phyloP scores from a whole-genome alignment of 2,329 filamentous ascomycete species.

The Didymella exigua region DNA sequence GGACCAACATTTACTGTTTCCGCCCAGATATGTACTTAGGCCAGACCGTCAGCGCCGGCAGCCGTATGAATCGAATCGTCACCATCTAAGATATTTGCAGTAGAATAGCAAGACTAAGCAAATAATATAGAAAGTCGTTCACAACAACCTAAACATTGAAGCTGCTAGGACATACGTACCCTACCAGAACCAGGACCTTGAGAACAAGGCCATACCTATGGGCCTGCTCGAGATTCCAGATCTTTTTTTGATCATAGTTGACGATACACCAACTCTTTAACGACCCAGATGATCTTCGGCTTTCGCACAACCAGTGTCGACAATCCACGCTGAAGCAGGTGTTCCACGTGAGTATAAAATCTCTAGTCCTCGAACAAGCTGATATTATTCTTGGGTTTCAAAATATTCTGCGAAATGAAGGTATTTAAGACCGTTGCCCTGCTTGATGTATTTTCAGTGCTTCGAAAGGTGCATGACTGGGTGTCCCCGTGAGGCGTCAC shows the following conservation, averaged over 20 bases:
- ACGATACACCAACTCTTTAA: constrained; percentile 57
- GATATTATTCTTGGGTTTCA: constrained; percentile 40
- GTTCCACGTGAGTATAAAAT: constrained; percentile 13
- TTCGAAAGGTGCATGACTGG: constrained; percentile 48
- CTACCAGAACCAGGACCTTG: constrained; percentile 61
- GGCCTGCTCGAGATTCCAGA: constrained; percentile 55
- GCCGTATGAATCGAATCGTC: too few relatives aligned
- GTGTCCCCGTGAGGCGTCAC: constrained; percentile 44
- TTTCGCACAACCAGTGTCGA: constrained; percentile 36
- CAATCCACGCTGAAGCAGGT: constrained; percentile 24
- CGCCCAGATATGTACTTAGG: constrained; percentile 44
- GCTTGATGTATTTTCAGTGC: constrained; percentile 55
- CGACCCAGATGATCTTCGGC: constrained; percentile 58
- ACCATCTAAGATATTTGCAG: constrained; percentile 4
- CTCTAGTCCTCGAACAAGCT: constrained; percentile 13
- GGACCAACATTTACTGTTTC: constrained; percentile 57
- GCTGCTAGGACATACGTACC: constrained; percentile 45
- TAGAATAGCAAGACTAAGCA: constrained; percentile 25
- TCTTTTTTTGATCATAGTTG: constrained; percentile 54
- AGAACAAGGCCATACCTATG: constrained; percentile 61
- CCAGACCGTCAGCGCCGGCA: constrained; percentile 14
- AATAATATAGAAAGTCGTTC: constrained; percentile 28
- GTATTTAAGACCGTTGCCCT: constrained; percentile 52
- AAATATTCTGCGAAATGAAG: constrained; percentile 52
- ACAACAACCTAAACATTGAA: constrained; percentile 28